These are phyloP conservation scores for Polyporus arcularius DNA, from an alignment of 768 basidiomycete genomes.

Conservation along the genomic window DNA sequence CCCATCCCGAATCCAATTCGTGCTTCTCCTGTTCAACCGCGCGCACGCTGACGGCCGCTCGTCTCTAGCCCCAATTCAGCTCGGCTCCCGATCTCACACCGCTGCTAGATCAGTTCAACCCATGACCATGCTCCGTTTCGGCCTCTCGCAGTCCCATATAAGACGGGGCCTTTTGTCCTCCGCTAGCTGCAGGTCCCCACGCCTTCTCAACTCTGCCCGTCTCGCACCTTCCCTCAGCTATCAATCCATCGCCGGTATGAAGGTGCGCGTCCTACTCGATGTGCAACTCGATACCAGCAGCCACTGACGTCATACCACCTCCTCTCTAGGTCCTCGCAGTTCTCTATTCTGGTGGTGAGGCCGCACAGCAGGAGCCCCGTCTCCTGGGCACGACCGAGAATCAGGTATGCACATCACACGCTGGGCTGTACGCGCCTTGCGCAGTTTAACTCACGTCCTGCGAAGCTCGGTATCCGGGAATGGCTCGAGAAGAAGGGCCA, in stretches of 20 bases:
- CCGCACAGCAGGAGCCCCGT: conserved; percentile 69
- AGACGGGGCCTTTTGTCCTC: conserved; percentile 16
- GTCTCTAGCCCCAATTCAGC: conserved; percentile 8
- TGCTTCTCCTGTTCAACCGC: too few relatives aligned
- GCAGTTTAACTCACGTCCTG: background rate
- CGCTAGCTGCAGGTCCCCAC: conserved; percentile 16
- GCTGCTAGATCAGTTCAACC: conserved; percentile 5
- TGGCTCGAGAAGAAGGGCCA: conserved; percentile 76
- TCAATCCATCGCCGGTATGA: conserved; percentile 20
- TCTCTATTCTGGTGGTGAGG: conserved; percentile 67
- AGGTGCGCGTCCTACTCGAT: conserved; percentile 10
- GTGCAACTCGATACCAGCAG: background rate
- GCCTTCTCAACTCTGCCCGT: conserved; percentile 19
- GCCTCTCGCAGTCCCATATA: conserved; percentile 17
- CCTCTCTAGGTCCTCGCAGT: conserved; percentile 64
- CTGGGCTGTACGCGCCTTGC: background rate
- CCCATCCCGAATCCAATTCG: background rate
- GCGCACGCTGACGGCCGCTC: too few relatives aligned
- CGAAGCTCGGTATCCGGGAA: conserved; percentile 67
- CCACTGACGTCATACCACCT: conserved; percentile 9
- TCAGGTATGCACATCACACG: conserved; percentile 43
- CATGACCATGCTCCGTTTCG: conserved; percentile 19
- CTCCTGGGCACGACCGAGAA: conserved; percentile 83
- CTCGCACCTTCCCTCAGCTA: conserved; percentile 13
- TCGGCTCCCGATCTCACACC: conserved; percentile 11